Conservation (phyloP, 345 rosid species). For the Rhodamnia rubescens region DNA sequence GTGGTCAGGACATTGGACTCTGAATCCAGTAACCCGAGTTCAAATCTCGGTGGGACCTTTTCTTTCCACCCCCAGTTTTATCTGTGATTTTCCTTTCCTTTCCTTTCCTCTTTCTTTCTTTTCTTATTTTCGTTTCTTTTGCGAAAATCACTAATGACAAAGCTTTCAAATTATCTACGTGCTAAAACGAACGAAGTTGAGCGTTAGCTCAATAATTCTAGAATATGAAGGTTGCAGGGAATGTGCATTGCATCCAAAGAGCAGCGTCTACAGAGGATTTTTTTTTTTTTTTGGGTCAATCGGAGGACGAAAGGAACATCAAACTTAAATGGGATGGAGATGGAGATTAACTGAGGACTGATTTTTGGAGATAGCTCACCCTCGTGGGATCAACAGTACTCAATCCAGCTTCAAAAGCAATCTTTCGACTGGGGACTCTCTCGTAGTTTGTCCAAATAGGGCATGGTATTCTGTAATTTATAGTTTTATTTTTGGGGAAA, state of each 20-base stretch:
- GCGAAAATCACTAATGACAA: neutral
- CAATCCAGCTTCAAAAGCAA: neutral
- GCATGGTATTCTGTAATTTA: neutral
- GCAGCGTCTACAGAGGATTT: neutral
- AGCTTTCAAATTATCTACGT: neutral
- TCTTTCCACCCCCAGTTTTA: neutral
- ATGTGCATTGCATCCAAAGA: neutral
- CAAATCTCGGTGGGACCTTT: slow-evolving; percentile 89
- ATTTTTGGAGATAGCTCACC: too few relatives aligned
- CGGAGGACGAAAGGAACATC: neutral
- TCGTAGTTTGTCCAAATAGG: neutral
- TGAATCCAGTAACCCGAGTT: slow-evolving; percentile 98
- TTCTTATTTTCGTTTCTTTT: neutral
- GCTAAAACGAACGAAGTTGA: neutral
- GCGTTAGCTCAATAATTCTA: neutral
- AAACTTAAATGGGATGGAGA: neutral
- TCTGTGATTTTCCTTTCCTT: neutral
- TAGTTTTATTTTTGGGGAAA: neutral
- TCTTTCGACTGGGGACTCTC: neutral
- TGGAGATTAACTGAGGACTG: neutral
- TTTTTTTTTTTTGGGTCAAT: too few relatives aligned
- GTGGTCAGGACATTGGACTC: slow-evolving; percentile 92
- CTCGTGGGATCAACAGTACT: neutral
- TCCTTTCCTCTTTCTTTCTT: neutral
- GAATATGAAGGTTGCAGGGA: neutral